Percentiles rank a stretch among this genome's conserved stretches.
Conservation (phyloP, 768 basidiomycete genomes). For the Gymnopilus junonius region DNA sequence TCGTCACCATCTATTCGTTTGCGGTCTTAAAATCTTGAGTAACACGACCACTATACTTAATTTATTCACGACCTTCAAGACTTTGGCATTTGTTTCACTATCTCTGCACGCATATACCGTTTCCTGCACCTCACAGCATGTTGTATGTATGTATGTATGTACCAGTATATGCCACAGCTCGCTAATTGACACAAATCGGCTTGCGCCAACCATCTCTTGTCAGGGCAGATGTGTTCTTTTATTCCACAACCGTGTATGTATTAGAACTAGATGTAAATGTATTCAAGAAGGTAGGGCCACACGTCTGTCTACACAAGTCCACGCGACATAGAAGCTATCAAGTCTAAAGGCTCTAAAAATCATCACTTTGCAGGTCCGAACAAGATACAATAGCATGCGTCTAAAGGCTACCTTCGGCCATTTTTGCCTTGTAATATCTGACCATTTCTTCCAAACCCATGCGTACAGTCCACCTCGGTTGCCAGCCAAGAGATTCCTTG, state of each 20-base stretch:
- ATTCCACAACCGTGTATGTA: background rate
- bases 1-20: background rate
- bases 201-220: background rate
- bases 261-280: background rate
- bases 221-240: background rate
- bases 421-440: slow-evolving; percentile 88
- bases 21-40: background rate
- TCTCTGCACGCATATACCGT: background rate
- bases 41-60: background rate
- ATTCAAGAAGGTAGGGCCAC: background rate
- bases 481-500: slow-evolving; percentile 83
- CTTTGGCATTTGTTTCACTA: background rate
- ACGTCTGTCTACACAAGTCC: background rate
- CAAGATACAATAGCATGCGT: background rate
- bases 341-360: slow-evolving; percentile 2
- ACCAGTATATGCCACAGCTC: background rate
- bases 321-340: background rate
- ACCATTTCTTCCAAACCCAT: slow-evolving; percentile 98
- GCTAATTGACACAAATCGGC: too few species aligned
- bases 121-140: background rate
- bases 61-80: background rate
- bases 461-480: slow-evolving; percentile 90
- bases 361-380: background rate
- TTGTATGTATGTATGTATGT: background rate
- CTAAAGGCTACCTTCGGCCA: slow-evolving; percentile 82